These are phyloP conservation scores for Chaetothyriales sp. DNA, from an alignment of 2,329 filamentous ascomycete species.

Conservation along the genomic window DNA sequence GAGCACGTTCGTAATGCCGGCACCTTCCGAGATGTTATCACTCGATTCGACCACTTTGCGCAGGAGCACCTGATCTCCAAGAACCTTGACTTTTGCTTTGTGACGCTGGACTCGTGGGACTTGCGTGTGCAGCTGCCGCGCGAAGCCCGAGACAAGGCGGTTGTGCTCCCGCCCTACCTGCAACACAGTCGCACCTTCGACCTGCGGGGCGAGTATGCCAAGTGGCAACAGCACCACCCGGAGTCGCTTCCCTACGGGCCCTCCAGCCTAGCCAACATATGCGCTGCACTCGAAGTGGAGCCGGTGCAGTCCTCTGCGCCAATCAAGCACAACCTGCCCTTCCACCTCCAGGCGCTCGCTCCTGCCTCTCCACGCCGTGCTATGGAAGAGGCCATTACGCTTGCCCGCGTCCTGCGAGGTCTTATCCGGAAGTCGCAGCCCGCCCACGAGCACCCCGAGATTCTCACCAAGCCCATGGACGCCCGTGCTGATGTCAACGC, in stretches of 20 bases:
- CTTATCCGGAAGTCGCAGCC: conserved; percentile 94
- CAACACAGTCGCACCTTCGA: conserved; percentile 97
- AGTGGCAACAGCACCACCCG: conserved; percentile 96
- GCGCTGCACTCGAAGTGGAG: conserved; percentile 92
- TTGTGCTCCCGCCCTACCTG: conserved; percentile 87
- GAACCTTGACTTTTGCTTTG: conserved; percentile 93
- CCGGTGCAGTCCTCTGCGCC: conserved; percentile 93
- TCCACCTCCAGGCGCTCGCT: conserved; percentile 89
- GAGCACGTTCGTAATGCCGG: conserved; percentile 96
- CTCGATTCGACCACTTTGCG: conserved; percentile 85
- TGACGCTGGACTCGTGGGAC: conserved; percentile 97
- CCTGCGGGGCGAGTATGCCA: conserved; percentile 89
- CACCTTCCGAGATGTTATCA: conserved; percentile 91
- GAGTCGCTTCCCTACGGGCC: conserved; percentile 94
- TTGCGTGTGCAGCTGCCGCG: conserved; percentile 92
- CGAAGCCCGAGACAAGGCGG: conserved; percentile 94
- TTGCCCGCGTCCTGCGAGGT: conserved; percentile 80
- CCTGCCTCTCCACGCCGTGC: conserved; percentile 89
- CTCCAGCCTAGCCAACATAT: conserved; percentile 92
- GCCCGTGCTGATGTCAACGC: conserved; percentile 89
- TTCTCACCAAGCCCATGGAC: conserved; percentile 89
- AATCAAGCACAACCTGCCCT: conserved; percentile 96
- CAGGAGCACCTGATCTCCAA: conserved; percentile 79
- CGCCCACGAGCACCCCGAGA: conserved; percentile 81
- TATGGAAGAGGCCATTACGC: conserved; percentile 92